Percentiles rank a stretch among this genome's conserved stretches.
Evolutionary conservation across 345 rosid species (phyloP).

Genomic region (Populus davidiana): DNA sequence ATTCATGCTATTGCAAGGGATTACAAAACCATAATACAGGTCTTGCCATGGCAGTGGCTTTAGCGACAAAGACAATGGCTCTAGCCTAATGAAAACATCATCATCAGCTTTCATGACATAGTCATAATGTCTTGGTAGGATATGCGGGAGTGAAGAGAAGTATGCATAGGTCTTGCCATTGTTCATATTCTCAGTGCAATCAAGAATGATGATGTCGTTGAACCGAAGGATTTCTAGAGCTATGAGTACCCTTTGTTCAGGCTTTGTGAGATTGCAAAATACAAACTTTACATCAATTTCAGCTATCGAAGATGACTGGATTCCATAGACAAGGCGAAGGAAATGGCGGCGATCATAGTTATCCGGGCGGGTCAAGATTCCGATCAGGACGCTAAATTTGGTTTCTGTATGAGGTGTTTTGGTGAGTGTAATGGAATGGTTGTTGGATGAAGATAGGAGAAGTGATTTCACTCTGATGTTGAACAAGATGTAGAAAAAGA

Average conservation of each 20-base stretch:
- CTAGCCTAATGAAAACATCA: slow-evolving; percentile 28
- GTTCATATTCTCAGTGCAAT: slow-evolving; percentile 50
- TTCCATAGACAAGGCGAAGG: slow-evolving; percentile 38
- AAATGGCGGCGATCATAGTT: slow-evolving; percentile 34
- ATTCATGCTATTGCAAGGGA: slow-evolving; percentile 38
- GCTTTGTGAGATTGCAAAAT: slow-evolving; percentile 34
- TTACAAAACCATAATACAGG: slow-evolving; percentile 42
- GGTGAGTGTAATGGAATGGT: neutral
- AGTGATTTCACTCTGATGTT: slow-evolving; percentile 13
- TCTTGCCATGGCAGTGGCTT: slow-evolving; percentile 27
- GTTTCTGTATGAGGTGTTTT: neutral
- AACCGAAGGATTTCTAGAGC: slow-evolving; percentile 33
- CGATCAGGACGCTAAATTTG: slow-evolving; percentile 35
- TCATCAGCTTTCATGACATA: slow-evolving; percentile 47
- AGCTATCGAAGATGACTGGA: slow-evolving; percentile 25
- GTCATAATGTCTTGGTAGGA: slow-evolving; percentile 24
- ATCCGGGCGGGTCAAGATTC: slow-evolving; percentile 34
- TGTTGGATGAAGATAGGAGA: slow-evolving; percentile 3
- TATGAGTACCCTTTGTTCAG: slow-evolving; percentile 21
- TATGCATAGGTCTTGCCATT: slow-evolving; percentile 40
- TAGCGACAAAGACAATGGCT: slow-evolving; percentile 25
- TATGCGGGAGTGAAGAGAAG: slow-evolving; percentile 36
- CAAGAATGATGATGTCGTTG: slow-evolving; percentile 37
- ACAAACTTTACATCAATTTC: slow-evolving; percentile 36
- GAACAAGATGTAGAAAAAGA: slow-evolving; percentile 19